Evolutionary conservation across 2,329 filamentous ascomycete genomes (phyloP).

Genomic region (Cordyceps javanica): DNA sequence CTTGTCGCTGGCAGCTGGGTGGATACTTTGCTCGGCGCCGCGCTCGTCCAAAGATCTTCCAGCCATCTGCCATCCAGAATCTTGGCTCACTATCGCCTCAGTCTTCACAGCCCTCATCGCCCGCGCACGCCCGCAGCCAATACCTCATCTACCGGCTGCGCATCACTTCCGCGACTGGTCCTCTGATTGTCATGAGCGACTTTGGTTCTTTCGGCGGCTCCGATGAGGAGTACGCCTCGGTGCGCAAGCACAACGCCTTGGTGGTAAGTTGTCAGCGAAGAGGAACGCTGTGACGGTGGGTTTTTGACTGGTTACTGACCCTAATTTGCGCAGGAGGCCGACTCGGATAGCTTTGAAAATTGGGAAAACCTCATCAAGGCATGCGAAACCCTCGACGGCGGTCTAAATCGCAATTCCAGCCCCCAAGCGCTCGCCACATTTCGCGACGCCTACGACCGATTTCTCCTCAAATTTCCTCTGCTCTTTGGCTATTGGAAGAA

Average conservation of each 20-base stretch:
- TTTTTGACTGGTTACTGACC: neutral
- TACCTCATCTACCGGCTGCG: neutral
- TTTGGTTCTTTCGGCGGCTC: constrained; percentile 63
- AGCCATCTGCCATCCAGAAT: neutral
- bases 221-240: constrained; percentile 76
- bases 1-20: neutral
- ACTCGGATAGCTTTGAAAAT: constrained; percentile 85
- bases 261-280: constrained; percentile 48
- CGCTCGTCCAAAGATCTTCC: neutral
- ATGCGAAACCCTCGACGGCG: constrained; percentile 81
- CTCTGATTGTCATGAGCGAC: constrained; percentile 54
- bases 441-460: constrained; percentile 83
- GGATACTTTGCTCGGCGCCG: neutral
- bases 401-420: constrained; percentile 92
- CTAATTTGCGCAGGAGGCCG: constrained; percentile 42
- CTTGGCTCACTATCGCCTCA: neutral
- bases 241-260: constrained; percentile 71
- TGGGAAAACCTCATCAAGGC: constrained; percentile 90
- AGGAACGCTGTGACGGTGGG: neutral
- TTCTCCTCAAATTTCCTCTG: constrained; percentile 89
- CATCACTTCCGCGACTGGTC: constrained; percentile 8
- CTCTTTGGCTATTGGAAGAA: constrained; percentile 99
- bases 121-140: neutral
- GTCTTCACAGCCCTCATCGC: neutral
- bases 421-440: constrained; percentile 85